A percentile compares a stretch with the other conserved stretches of the same genome.
Evolutionary conservation across 768 basidiomycete genomes (phyloP).

Genomic region (Tricholoma sp.): DNA sequence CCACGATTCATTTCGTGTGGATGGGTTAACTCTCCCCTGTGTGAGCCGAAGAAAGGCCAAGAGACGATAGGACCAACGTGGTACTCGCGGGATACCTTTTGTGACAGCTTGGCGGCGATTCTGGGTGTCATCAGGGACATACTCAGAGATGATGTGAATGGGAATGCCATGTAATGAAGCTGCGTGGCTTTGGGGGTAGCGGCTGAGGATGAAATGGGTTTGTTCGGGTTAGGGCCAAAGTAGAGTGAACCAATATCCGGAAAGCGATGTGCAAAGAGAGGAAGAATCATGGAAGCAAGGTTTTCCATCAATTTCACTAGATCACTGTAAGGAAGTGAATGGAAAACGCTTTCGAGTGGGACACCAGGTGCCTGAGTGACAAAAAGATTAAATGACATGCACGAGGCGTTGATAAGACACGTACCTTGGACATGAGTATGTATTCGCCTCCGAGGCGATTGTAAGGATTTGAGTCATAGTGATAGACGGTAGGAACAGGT

Average conservation of each 20-base stretch:
- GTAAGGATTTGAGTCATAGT: slow-evolving; percentile 78
- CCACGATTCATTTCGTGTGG: slow-evolving; percentile 74
- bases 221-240: slow-evolving; percentile 39
- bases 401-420: slow-evolving; percentile 15
- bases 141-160: slow-evolving; percentile 37
- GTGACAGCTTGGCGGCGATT: slow-evolving; percentile 9
- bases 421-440: slow-evolving; percentile 82
- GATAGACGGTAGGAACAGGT: slow-evolving; percentile 72
- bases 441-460: slow-evolving; percentile 84
- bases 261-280: slow-evolving; percentile 76
- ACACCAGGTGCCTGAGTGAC: slow-evolving; percentile 55
- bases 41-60: slow-evolving; percentile 88
- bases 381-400: slow-evolving; percentile 5
- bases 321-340: slow-evolving; percentile 60
- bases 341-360: slow-evolving; percentile 66
- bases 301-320: slow-evolving; percentile 64
- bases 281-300: slow-evolving; percentile 62
- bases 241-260: slow-evolving; percentile 72
- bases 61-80: slow-evolving; percentile 81
- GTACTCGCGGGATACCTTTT: slow-evolving; percentile 29
- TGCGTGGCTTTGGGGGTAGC: slow-evolving; percentile 40
- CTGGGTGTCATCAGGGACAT: slow-evolving; percentile 24
- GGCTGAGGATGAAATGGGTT: slow-evolving; percentile 27
- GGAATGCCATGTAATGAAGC: slow-evolving; percentile 36
- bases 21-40: slow-evolving; percentile 67